A percentile compares a stretch with the other conserved stretches of the same genome.
Evolutionary conservation across 1,139 yeast genomes (phyloP).

Genomic region (Sugiyamaella japonica): DNA sequence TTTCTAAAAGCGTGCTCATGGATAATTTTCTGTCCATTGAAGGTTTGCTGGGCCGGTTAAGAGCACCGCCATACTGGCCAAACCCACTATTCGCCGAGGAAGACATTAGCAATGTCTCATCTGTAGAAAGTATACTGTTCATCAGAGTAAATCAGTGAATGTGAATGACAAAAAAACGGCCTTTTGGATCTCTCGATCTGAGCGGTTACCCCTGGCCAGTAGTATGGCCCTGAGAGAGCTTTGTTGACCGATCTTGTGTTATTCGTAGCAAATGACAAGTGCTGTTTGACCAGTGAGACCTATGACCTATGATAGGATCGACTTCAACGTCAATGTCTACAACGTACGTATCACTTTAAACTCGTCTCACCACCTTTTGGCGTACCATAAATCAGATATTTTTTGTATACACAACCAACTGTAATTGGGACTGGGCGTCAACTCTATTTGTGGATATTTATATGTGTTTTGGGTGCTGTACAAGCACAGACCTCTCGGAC

Average conservation of each 20-base stretch:
- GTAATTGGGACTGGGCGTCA: background rate
- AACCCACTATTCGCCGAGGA: background rate
- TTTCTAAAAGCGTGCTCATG: constrained; percentile 1
- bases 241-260: too few species aligned
- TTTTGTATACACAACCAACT: background rate
- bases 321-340: background rate
- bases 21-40: constrained; percentile 7
- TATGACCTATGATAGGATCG: background rate
- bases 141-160: background rate
- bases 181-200: background rate
- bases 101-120: constrained; percentile 7
- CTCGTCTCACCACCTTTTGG: constrained; percentile 9
- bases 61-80: background rate
- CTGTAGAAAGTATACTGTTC: background rate
- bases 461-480: background rate
- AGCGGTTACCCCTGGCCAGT: too few species aligned
- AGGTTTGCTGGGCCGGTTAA: background rate
- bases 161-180: background rate
- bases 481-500: background rate
- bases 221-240: too few species aligned
- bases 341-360: constrained; percentile 1
- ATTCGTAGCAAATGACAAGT: background rate
- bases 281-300: background rate
- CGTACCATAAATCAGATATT: background rate
- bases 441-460: background rate